Evolutionary conservation across 345 rosid genomes (phyloP).

Genomic region (Moricandia moricandioides): DNA sequence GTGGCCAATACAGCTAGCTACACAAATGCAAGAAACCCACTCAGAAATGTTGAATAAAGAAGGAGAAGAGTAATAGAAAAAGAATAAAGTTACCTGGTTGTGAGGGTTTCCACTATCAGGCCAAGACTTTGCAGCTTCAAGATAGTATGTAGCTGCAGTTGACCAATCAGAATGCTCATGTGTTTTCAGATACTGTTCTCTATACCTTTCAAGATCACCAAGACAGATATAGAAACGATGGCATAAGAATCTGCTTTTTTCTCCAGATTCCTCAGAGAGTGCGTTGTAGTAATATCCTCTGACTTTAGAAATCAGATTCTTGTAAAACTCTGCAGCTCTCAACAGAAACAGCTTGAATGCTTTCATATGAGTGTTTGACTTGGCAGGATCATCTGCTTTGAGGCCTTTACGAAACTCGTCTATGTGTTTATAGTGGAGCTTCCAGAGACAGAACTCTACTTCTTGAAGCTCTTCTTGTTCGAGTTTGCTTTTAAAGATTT

Average conservation of each 20-base stretch:
- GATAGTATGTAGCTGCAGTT: conserved; percentile 63
- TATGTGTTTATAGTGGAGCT: conserved; percentile 76
- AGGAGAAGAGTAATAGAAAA: not conserved
- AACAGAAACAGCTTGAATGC: conserved; percentile 63
- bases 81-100: conserved; percentile 55
- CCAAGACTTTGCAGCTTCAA: conserved; percentile 74
- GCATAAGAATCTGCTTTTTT: conserved; percentile 58
- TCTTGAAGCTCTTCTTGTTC: conserved; percentile 68
- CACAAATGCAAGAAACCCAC: not conserved
- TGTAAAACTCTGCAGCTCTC: conserved; percentile 61
- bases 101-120: conserved; percentile 92
- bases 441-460: conserved; percentile 83
- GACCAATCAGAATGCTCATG: conserved; percentile 64
- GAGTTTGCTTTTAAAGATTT: conserved; percentile 48
- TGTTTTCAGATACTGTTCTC: conserved; percentile 56
- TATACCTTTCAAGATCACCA: conserved; percentile 90
- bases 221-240: conserved; percentile 87
- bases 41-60: not conserved
- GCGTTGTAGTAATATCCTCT: conserved; percentile 36
- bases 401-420: conserved; percentile 81
- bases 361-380: conserved; percentile 33
- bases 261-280: conserved; percentile 45
- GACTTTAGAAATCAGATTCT: conserved; percentile 46
- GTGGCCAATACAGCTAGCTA: conserved; percentile 91
- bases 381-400: conserved; percentile 37